Base-by-base conservation (phyloP, 495 filamentous ascomycete species). In the Xylaria scruposa region DNA sequence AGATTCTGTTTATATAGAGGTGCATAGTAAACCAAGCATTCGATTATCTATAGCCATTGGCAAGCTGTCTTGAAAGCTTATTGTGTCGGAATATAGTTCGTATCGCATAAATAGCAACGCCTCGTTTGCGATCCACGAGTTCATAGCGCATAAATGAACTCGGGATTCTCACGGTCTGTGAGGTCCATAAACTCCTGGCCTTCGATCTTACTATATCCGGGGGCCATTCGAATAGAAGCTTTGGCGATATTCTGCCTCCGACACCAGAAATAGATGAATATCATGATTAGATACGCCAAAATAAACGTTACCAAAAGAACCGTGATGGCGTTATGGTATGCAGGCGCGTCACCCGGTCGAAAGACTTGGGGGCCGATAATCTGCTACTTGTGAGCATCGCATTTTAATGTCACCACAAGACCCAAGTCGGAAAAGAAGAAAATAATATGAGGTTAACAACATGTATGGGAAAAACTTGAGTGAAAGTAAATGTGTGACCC, bases 251-350 rank as follows among this genome's bases (percentile, higher is more conserved):
- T 94, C 83, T 90, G 84, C 24, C 78, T 76, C 13, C 77, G 78
- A 76, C 88, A 92, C 83, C 90, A 92, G 78, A 83, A 84, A 74
- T 86, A 88, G 47, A 92, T 90, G 77, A 91, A 91, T 0, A 82
- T 70, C 56, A 93, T 75, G 67, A 90, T 85, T 5, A 86, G 42
- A 5, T 91, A 70, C 65, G 86, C 88, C 5, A 90, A 81, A 21
- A 78, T 82, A 81, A 85, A 88, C 76, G 90, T 91, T n/a, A 88
- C 85, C 33, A 92, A 85, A 70, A 93, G 90, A 3, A 87, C 89
- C 67, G 92, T 89, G 73, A 91, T 90, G 24, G 90, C 91, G 4
- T 90, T 89, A 21, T 90, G 84, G 74, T 93, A 94, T 42, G 85
- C 81, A 17, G 89, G 87, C 8, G 86, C 88, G 75, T 80, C 78